Base-by-base conservation (phyloP, 2,329 filamentous ascomycete genomes). In the Phaeosphaeriaceae sp. region DNA sequence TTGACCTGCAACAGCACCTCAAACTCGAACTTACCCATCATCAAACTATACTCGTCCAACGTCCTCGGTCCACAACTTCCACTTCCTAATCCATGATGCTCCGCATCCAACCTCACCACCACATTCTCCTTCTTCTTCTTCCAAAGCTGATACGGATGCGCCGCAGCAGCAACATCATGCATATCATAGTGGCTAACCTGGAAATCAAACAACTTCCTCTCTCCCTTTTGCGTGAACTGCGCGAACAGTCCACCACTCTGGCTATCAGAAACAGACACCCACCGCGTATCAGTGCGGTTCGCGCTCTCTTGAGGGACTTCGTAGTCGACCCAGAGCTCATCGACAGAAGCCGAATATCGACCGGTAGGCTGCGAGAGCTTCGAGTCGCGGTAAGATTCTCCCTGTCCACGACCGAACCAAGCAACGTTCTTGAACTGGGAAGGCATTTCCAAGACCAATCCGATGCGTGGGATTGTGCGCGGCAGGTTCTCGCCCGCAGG, bases 231-330 rank as follows among this genome's bases (percentile, higher is more conserved):
- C 1, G 73, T 68, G 62, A 74, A 78, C 32, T 77, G 72, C 5
- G 66, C 74, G 2, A 66, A 52, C 15, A 76, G 49, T 1, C 64
- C 60, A 2, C 59, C 52, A 19, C 51, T 55, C 9, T 55, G 61
- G 13, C 52, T 55, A 9, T 67, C 60, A 11, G 56, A 53, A 6
- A 76, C 17, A 11, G 77, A 75, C 3, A 90, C 74, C 84, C 86
- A 91, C 7, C 85, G 80, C 0, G 84, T 85, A 32, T 86, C 86
- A 55, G 85, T 86, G 15, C 86, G 80, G 71, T 91, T 91, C 0
- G 87, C 87, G 53, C 84, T 86, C 66, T 91, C 89, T 70, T 92
- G 89, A 0, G 89, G 89, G 22, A 88, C 86, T 19, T 91, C 89
- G 66, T 90, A 91, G 0, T 81, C 79, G 0, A 83, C 82, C 68